Evolutionary conservation across 495 filamentous ascomycete species (phyloP).

Genomic region (Friedmanniomyces simplex): DNA sequence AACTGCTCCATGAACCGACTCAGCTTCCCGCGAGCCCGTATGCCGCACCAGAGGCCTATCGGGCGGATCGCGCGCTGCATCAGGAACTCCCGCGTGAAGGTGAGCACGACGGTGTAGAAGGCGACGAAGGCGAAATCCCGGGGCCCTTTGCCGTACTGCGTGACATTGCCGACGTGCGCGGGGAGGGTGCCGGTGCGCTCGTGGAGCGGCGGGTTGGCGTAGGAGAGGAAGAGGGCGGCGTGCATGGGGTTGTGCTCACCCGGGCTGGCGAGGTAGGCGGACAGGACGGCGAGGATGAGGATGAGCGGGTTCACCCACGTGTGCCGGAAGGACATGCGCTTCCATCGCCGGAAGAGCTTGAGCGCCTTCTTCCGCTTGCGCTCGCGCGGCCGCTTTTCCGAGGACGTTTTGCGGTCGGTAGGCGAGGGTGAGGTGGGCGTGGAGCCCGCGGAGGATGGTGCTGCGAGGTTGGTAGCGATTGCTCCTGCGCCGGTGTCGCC

Average conservation of each 20-base stretch:
- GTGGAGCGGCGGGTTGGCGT: slow-evolving; percentile 56
- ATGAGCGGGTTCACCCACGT: slow-evolving; percentile 60
- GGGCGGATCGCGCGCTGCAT: slow-evolving; percentile 90
- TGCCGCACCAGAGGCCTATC: slow-evolving; percentile 56
- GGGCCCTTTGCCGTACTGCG: slow-evolving; percentile 81
- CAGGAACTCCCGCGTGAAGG: slow-evolving; percentile 90
- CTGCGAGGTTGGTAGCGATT: slow-evolving; percentile 16
- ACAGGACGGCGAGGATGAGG: slow-evolving; percentile 52
- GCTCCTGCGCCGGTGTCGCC: slow-evolving; percentile 23
- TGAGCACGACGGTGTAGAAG: slow-evolving; percentile 82
- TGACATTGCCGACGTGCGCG: slow-evolving; percentile 85
- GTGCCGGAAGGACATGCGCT: slow-evolving; percentile 30
- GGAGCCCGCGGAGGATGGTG: neutral
- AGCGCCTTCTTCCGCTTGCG: slow-evolving; percentile 34
- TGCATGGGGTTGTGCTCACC: slow-evolving; percentile 71
- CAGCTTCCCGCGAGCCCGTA: slow-evolving; percentile 68
- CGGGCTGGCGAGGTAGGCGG: slow-evolving; percentile 68
- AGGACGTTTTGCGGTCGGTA: neutral
- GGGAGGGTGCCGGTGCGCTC: too few relatives aligned
- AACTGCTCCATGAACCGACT: slow-evolving; percentile 94
- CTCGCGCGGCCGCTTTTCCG: slow-evolving; percentile 19
- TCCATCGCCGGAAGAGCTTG: slow-evolving; percentile 29
- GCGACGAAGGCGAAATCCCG: slow-evolving; percentile 78
- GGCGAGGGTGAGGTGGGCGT: neutral
- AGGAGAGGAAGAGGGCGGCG: slow-evolving; percentile 87